Evolutionary conservation across 2,329 filamentous ascomycete genomes (phyloP).

Genomic region (Calonectria fujianensis): DNA sequence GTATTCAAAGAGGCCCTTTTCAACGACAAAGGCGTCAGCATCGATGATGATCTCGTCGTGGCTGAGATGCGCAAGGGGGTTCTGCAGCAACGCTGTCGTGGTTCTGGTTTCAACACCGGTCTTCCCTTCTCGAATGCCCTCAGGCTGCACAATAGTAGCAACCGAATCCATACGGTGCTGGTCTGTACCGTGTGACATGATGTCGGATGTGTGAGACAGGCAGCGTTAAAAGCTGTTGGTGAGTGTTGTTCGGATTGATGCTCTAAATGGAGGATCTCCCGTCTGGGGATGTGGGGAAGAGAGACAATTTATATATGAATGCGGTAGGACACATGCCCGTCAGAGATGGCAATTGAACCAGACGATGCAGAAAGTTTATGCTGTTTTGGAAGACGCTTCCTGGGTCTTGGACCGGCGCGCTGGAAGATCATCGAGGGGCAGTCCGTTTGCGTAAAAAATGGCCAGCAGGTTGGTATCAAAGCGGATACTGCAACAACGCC

Average conservation of each 20-base stretch:
- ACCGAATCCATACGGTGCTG: constrained; percentile 24
- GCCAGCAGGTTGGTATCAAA: not conserved
- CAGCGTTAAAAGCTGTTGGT: constrained; percentile 1
- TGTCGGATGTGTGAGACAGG: constrained; percentile 1
- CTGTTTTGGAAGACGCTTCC: constrained; percentile 22
- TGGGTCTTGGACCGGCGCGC: constrained; percentile 10
- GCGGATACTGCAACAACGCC: constrained; percentile 3
- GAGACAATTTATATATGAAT: constrained; percentile 18
- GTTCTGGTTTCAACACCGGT: not conserved
- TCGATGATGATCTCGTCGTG: constrained; percentile 47
- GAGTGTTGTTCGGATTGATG: not conserved
- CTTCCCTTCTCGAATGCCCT: not conserved
- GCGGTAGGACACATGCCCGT: not conserved
- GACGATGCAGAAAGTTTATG: constrained; percentile 18
- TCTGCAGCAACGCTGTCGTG: constrained; percentile 44
- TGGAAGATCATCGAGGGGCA: not conserved
- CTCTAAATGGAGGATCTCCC: constrained; percentile 14
- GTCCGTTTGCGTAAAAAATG: constrained; percentile 16
- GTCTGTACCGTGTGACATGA: constrained; percentile 16
- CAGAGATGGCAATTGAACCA: constrained; percentile 2
- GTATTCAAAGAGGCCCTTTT: constrained; percentile 67
- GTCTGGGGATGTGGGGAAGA: constrained; percentile 23
- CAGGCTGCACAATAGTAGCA: constrained; percentile 1
- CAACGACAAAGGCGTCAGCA: constrained; percentile 41
- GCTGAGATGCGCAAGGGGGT: constrained; percentile 47